Evolutionary conservation across 495 filamentous ascomycete species (phyloP).

Genomic region (Pyrenula massariospora): DNA sequence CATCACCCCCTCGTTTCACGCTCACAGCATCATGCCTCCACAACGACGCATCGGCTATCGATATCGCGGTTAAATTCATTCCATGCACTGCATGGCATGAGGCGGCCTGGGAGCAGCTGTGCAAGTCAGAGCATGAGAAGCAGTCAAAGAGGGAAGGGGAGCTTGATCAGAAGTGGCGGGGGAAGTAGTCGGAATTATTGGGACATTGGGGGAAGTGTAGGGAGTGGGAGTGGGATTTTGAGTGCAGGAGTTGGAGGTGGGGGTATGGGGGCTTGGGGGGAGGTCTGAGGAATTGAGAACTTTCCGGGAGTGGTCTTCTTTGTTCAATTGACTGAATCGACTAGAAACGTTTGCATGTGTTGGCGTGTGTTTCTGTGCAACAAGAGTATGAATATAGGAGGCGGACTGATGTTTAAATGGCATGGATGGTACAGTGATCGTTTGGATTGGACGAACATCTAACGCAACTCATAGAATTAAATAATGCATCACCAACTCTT

Average conservation of each 20-base stretch:
- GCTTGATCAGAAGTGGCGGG: slow-evolving; percentile 23
- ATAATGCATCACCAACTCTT: no score
- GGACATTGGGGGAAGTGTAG: slow-evolving; percentile 73
- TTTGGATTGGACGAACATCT: no score
- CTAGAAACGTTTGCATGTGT: no score
- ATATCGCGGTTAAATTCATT: slow-evolving; percentile 28
- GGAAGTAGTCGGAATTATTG: slow-evolving; percentile 69
- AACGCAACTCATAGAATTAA: no score
- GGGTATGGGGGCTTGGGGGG: slow-evolving; percentile 63
- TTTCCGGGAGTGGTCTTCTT: no score
- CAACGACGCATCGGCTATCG: slow-evolving; percentile 42
- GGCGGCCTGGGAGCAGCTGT: slow-evolving; percentile 54
- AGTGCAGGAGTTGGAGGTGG: slow-evolving; percentile 37
- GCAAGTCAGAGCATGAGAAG: slow-evolving; percentile 68
- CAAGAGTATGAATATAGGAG: background rate
- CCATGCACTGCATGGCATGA: slow-evolving; percentile 27
- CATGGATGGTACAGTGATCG: no score
- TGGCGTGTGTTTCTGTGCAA: background rate
- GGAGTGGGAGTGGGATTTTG: slow-evolving; percentile 57
- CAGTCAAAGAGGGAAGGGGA: slow-evolving; percentile 34
- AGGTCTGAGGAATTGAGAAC: slow-evolving; percentile 38
- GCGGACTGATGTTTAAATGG: no score
- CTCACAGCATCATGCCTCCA: slow-evolving; percentile 27
- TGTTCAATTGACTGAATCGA: no score
- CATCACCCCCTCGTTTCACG: slow-evolving; percentile 73